Conservation (phyloP, 2,329 filamentous ascomycete genomes). For the Drechslera avenae region DNA sequence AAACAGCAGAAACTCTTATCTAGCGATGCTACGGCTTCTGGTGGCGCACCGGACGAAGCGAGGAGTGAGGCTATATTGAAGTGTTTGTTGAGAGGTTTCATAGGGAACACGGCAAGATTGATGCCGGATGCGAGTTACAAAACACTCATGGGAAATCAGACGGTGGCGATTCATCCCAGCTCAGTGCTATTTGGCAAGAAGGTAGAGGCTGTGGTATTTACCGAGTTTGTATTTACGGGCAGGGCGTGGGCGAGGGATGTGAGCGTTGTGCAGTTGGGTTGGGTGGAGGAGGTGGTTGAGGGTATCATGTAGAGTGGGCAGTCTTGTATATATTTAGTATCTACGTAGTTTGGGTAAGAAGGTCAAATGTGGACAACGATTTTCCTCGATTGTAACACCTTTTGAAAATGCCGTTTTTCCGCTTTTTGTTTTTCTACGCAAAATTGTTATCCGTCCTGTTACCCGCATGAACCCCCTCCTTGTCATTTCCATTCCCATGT, state of each 20-base stretch:
- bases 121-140: constrained; percentile 66
- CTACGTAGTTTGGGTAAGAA: background rate
- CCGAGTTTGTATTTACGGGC: constrained; percentile 69
- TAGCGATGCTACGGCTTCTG: constrained; percentile 17
- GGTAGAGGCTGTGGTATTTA: constrained; percentile 67
- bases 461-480: constrained; percentile 1
- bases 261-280: constrained; percentile 66
- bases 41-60: constrained; percentile 45
- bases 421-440: constrained; percentile 3
- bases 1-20: constrained; percentile 52
- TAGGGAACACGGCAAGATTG: constrained; percentile 64
- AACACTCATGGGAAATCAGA: constrained; percentile 65
- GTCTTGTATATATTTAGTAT: background rate
- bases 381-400: too few relatives aligned
- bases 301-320: constrained; percentile 27
- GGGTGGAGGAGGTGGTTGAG: constrained; percentile 60
- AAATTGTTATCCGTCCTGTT: constrained; percentile 23
- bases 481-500: background rate
- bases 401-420: too few relatives aligned
- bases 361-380: too few relatives aligned
- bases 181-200: constrained; percentile 63
- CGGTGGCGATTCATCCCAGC: constrained; percentile 66
- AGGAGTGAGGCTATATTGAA: constrained; percentile 59
- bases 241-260: constrained; percentile 67
- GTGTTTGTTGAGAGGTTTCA: constrained; percentile 64